A percentile compares a stretch with the other conserved stretches of the same genome.
Conservation (phyloP, 441 rosid species). For the Heliophila coronopifolia region DNA sequence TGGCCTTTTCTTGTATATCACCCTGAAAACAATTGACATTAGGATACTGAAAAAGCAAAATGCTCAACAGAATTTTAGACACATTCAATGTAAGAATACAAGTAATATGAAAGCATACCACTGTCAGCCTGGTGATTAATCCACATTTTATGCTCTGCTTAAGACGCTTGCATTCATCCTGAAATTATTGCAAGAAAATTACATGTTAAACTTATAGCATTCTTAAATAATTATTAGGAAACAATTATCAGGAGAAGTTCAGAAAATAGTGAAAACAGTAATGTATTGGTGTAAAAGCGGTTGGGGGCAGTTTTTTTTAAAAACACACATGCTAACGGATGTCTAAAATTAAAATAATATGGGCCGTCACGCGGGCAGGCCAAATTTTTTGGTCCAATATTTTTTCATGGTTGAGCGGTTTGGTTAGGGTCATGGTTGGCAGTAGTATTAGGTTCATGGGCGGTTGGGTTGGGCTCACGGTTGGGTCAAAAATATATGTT, state of each 20-base stretch:
- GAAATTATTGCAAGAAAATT: constrained; percentile 15
- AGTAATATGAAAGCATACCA: constrained; percentile 45
- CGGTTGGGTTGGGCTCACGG: too few relatives aligned
- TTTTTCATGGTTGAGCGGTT: too few relatives aligned
- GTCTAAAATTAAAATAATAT: too few relatives aligned
- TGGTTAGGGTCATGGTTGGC: too few relatives aligned
- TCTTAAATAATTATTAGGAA: background rate
- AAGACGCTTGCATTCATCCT: constrained; percentile 97
- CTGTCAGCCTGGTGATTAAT: constrained; percentile 69
- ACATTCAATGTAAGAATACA: background rate
- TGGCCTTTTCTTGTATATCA: constrained; percentile 84
- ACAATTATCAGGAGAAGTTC: background rate
- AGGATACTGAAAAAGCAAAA: constrained; percentile 11
- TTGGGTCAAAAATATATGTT: too few relatives aligned
- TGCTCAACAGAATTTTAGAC: background rate
- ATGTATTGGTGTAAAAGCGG: too few relatives aligned
- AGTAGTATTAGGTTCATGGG: too few relatives aligned
- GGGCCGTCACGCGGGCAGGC: too few relatives aligned
- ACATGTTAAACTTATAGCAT: constrained; percentile 11
- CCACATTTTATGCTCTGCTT: constrained; percentile 97
- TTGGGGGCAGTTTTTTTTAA: too few relatives aligned
- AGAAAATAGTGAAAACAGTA: constrained; percentile 10
- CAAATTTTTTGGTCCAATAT: too few relatives aligned
- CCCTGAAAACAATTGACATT: constrained; percentile 52
- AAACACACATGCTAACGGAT: too few relatives aligned